Evolutionary conservation across 2,329 filamentous ascomycete genomes (phyloP).

Genomic region (Pseudogymnoascus pannorum): DNA sequence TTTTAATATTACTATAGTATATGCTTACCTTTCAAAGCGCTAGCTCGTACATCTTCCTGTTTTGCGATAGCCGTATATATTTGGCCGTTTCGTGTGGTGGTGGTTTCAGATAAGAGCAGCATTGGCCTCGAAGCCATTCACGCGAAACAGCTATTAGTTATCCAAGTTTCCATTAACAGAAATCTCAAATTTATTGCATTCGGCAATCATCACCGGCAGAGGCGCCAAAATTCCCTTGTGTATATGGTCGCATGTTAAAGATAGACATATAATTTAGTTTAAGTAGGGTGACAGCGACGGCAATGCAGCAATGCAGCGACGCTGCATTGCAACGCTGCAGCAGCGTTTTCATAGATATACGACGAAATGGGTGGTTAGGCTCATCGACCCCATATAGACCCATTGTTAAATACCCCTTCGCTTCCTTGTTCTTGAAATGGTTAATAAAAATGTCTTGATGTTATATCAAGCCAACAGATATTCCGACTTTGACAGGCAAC

Average conservation of each 20-base stretch:
- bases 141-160: constrained; percentile 18
- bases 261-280: no score
- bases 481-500: background rate
- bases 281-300: no score
- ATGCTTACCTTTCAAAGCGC: background rate
- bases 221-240: no score
- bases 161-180: constrained; percentile 10
- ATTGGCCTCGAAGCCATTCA: no score
- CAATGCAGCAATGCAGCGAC: no score
- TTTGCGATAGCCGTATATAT: background rate
- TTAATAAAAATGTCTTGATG: background rate
- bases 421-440: constrained; percentile 11
- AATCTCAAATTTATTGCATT: constrained; percentile 15
- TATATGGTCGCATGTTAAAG: no score
- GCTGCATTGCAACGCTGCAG: no score
- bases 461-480: background rate
- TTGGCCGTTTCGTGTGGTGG: constrained; percentile 17
- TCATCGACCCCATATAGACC: no score
- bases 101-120: no score
- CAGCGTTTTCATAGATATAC: no score
- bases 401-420: background rate
- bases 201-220: constrained; percentile 13
- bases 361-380: no score
- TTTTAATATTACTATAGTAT: background rate
- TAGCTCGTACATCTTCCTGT: background rate